These are phyloP conservation scores for Phytophthora tubulina DNA, from an alignment of 352 stramenopile species.

Conservation along the genomic window DNA sequence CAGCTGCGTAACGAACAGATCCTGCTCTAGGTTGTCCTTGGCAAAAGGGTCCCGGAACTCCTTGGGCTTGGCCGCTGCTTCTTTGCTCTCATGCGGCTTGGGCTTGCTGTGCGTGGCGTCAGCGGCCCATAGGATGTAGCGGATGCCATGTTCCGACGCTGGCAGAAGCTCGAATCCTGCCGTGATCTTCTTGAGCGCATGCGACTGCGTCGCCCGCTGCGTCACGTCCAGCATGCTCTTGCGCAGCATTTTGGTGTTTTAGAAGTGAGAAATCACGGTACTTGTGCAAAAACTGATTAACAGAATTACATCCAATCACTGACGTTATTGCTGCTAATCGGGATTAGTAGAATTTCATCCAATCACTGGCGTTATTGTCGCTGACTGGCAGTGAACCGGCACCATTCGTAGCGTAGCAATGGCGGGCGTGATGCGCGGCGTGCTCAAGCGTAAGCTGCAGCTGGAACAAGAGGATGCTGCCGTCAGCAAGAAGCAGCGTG, in stretches of 20 bases:
- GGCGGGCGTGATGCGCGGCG: constrained; percentile 26
- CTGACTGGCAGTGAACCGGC: constrained; percentile 31
- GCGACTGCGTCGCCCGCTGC: constrained; percentile 61
- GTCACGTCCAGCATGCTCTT: constrained; percentile 71
- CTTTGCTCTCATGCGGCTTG: constrained; percentile 11
- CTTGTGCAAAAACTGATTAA: neutral
- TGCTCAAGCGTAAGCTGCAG: constrained; percentile 52
- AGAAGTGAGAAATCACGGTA: constrained; percentile 6
- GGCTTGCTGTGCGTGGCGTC: constrained; percentile 55
- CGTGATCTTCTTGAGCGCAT: constrained; percentile 74
- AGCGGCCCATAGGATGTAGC: constrained; percentile 70
- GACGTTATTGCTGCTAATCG: constrained; percentile 28
- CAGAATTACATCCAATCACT: constrained; percentile 28
- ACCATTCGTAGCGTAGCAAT: constrained; percentile 2
- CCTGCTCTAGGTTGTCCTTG: constrained; percentile 73
- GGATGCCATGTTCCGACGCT: constrained; percentile 41
- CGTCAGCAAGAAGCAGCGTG: constrained; percentile 67
- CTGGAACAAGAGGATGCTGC: constrained; percentile 15
- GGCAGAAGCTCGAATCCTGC: constrained; percentile 65
- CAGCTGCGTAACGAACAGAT: constrained; percentile 72
- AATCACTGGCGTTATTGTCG: constrained; percentile 14
- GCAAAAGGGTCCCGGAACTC: constrained; percentile 78
- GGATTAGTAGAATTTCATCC: constrained; percentile 19
- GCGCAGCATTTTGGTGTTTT: constrained; percentile 56
- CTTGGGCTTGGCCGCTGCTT: constrained; percentile 19